phyloP scores from a whole-genome alignment of 192 early-diverging fungal genomes.

The Coemansia sp. region DNA sequence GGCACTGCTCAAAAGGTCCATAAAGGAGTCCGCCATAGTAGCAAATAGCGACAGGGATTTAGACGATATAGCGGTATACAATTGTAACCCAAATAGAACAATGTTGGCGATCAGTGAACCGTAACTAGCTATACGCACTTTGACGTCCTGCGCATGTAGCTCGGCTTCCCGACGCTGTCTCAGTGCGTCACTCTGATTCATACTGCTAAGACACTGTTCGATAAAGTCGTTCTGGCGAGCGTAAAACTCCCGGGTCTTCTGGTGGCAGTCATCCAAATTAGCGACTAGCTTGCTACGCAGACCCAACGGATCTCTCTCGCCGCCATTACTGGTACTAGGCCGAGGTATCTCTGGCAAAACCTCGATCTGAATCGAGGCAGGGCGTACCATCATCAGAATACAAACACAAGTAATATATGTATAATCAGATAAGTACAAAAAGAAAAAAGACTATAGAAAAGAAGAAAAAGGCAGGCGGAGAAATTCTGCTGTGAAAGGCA shows the following conservation, averaged over 20 bases:
- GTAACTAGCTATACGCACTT: constrained; percentile 61
- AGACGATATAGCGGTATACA: constrained; percentile 65
- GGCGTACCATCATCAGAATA: constrained; percentile 2
- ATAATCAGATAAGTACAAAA: not conserved
- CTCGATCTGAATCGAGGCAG: constrained; percentile 8
- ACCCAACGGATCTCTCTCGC: constrained; percentile 15
- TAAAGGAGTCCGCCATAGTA: constrained; percentile 73
- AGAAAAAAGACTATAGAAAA: not conserved
- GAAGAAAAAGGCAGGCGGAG: not conserved
- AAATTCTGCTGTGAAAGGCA: not conserved
- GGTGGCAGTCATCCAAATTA: constrained; percentile 11
- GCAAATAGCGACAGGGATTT: constrained; percentile 69
- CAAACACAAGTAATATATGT: not conserved
- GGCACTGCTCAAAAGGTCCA: constrained; percentile 65
- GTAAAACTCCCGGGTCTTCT: constrained; percentile 67
- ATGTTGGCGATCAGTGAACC: constrained; percentile 64
- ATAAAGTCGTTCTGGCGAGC: constrained; percentile 81
- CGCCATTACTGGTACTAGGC: not conserved
- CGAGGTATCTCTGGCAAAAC: not conserved
- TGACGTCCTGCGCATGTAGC: constrained; percentile 19
- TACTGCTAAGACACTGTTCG: constrained; percentile 60
- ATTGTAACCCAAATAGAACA: constrained; percentile 59
- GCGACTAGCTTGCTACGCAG: constrained; percentile 11
- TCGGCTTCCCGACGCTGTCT: not conserved
- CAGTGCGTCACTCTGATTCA: constrained; percentile 11